Base-by-base conservation (phyloP, 345 rosid genomes). In the Sisymbrium irio region DNA sequence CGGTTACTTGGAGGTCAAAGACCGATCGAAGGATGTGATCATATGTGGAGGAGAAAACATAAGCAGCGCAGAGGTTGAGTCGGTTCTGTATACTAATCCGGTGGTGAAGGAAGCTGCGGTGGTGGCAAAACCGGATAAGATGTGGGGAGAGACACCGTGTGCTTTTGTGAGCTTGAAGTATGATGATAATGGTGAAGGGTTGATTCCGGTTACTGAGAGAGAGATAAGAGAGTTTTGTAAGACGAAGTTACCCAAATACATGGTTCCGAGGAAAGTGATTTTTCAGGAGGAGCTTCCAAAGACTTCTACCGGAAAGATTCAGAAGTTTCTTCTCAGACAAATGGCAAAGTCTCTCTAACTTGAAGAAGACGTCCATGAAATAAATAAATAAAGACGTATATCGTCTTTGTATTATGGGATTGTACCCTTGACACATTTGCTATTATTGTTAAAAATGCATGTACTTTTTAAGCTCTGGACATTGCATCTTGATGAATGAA, bases 101-200 rank as follows among this genome's bases (percentile, higher is more conserved):
- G 82, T 77, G 56, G 77, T 88, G 53, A 65, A 83, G 6, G 94
- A 86, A 69, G 94, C 79, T 0, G 91, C 94, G 9, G 91, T 86
- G 68, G 94, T 86, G 62, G 91, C 85, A 2, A 63, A 68, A 40
- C 91, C 84, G 2, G 85, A 88, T 45, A 66, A 81, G 53, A 79
- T 82, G 37, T 89, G 95, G 91, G 91, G 89, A 14, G 89, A 89
- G 72, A 83, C 87, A 1, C 89, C 89, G 2, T 87, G 95, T 54
- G 95, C 91, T 10, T 87, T 89, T 30, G 83, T 88, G 78, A 85
- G 83, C 71, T 66, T 89, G 76, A 89, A 84, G 63, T 72, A 18
- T 32, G 75, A 8, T 9, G 15, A 30, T 3, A 61, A 40, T 19
- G 46, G 45, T 9, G 44, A 27, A 42, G 62, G 62, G 5, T 54